Base-by-base conservation (phyloP, 169 alveolate species). In the Eimeria sp. region DNA sequence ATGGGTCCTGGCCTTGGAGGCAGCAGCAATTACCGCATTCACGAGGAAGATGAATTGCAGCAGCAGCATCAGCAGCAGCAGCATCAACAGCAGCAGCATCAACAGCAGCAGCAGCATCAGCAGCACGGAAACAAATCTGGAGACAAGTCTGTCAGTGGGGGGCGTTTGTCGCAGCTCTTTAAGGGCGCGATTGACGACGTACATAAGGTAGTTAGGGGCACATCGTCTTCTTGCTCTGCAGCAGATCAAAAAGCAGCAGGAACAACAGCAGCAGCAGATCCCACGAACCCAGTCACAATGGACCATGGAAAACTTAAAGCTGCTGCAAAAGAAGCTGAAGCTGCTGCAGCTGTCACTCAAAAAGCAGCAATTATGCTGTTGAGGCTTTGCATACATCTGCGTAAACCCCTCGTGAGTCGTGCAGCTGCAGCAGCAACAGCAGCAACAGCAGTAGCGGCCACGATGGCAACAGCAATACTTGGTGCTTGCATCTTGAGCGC, bases 1-100 rank as follows among this genome's bases (percentile, higher is more conserved):
- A 97, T 99, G 75, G 99, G 99, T 2, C 99, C 99, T 70, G 99
- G 99, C 25, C 97, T 98, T 47, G 99, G 99, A 27, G 97, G 97
- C 95, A 76, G 65, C 96, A 51, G 96, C 95, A 40, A 73, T 97
- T 65, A 95, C 70, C 61, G 89, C 25, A 20, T 43, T 49, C 89
- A 78, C 89, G 67, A 43, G 25, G 89, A 78, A 61, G 49, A 78
- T 20, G 89, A 78, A 1, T 10, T 30, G n/a, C 27, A 49, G 67
- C 89, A 47, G 18, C 89, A 78, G 61, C 54, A 27, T 25, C 84
- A 30, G 27, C 84, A 75, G 18, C 84, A 75, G 25, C 84, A 75
- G 18, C 84, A 22, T 27, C 89, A 45, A 13, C 84, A 73, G 84
- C 51, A 18, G n/a, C 58, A 45, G 61, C 89, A 78, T 5, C 89